Evolutionary conservation across 1,139 yeast species (phyloP), one percentile per base, ranked within the genome.

Genomic region (Debaryomyces sp.): DNA sequence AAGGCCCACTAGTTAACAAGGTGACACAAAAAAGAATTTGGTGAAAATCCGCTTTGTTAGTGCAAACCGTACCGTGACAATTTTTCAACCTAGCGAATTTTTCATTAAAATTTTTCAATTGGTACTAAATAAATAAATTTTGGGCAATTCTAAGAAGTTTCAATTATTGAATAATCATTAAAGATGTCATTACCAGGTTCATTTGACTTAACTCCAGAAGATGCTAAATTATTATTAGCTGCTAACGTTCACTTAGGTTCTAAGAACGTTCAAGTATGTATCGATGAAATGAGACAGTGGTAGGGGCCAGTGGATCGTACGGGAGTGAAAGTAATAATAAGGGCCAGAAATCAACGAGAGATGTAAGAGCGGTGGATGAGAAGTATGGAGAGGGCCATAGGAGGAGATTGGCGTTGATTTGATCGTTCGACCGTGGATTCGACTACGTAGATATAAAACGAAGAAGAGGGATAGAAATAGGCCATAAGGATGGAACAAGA

Each of bases 161-260:
- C 44, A 44, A 48, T 48, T 46, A 48, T 43, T 44, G 35, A 46
- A 48, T 44, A 38, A 46, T 44, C 47, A 50, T 37, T 59, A 72
- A 35, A 64, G 66, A 87, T 87, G 95, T 87, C 95, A 74, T 80
- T 83, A 78, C 90, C 89, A 79, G 90, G 89, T 81, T 84, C 92
- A 76, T 89, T 89, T 81, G 94, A 81, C 74, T 84, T 85, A 78
- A 86, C 97, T 78, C 92, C 95, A 81, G 97, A 92, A 84, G 99
- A 94, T 83, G 96, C 97, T 84, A 95, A 94, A 87, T 90, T 94
- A 78, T 87, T 95, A 82, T 87, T 95, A 82, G 98, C 99, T 77
- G 99, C 99, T 78, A 94, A 94, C 90, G 94, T 88, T 71, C 99
- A 95, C 87, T 89, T 94, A 79, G 99, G 99, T 78, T 87, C 98